phyloP scores from a whole-genome alignment of 495 filamentous ascomycete species.

The Penicillium turbatum region DNA sequence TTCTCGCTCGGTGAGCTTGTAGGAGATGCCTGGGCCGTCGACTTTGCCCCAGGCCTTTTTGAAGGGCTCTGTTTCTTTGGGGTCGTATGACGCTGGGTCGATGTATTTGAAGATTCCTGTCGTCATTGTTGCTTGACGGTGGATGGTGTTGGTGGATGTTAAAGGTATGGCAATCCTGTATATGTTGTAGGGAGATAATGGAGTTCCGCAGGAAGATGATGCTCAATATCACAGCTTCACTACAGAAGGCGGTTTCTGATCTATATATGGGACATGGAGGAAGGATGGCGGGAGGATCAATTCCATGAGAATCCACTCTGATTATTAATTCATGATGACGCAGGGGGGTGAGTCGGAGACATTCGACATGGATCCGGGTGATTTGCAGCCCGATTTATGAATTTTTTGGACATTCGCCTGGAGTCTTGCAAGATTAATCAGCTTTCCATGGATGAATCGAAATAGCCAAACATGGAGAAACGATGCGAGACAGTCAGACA shows the following conservation, averaged over 20 bases:
- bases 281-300: too few relatives aligned
- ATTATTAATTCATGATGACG: neutral
- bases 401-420: too few relatives aligned
- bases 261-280: neutral
- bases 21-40: constrained; percentile 14
- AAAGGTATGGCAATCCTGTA: neutral
- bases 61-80: constrained; percentile 17
- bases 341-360: too few relatives aligned
- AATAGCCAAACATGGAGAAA: too few relatives aligned
- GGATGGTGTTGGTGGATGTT: neutral
- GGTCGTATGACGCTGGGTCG: constrained; percentile 11
- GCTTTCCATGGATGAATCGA: too few relatives aligned
- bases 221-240: too few relatives aligned
- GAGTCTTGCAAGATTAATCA: too few relatives aligned
- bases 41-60: constrained; percentile 18
- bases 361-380: too few relatives aligned
- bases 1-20: constrained; percentile 1
- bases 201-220: too few relatives aligned
- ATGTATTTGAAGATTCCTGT: constrained; percentile 21
- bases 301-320: neutral
- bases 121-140: constrained; percentile 17
- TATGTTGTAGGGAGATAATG: too few relatives aligned
- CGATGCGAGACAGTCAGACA: too few relatives aligned
- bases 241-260: neutral
- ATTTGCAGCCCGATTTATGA: too few relatives aligned